Evolutionary conservation across 495 filamentous ascomycete species (phyloP), one percentile per base, ranked within the genome.

Genomic region (Margaritispora aquatica): DNA sequence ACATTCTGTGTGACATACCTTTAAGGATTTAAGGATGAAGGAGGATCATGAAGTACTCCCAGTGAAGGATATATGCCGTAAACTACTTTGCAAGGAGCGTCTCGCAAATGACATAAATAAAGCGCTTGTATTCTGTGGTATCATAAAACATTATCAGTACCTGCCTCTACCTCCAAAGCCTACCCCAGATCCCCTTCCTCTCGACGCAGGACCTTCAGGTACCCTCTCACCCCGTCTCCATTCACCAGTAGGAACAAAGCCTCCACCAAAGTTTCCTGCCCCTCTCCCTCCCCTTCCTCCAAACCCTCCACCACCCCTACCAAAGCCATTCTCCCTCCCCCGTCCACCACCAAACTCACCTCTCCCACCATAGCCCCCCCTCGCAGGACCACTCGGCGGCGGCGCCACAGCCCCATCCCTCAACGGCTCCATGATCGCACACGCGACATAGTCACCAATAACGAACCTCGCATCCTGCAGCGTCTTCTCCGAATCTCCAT

Each of bases 401-500:
- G 86, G 81, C 54, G 83, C 84, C 21, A 96, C 84, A n/a, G 79
- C 79, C 0, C 90, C 91, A 66, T 92, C 86, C 46, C 79, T 73
- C 67, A 85, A 70, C 17, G 93, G 90, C 46, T 88, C 84, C 22
- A 91, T 71, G 49, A 97, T 85, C 1, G 89, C 88, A 68, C 87
- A 90, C 57, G 84, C 84, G 22, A 97, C 79, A 68, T 86, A 96
- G 73, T 96, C 93, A 0, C 93, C 94, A 59, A 92, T 85, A 26
- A 97, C 86, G 64, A 96, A 96, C 24, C 83, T 77, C 31, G 80
- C 83, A 46, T 95, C 90, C 49, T 74, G 73, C 41, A 97, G 72
- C 46, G 88, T 89, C 73, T 86, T 92, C 10, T 85, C 80, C 44
- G 80, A 78, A n/a, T 64, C 62, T 19, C 65, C 65, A 17, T 52